Base-by-base conservation (phyloP, 1,284 basidiomycete species). In the Blastosporella zonata region DNA sequence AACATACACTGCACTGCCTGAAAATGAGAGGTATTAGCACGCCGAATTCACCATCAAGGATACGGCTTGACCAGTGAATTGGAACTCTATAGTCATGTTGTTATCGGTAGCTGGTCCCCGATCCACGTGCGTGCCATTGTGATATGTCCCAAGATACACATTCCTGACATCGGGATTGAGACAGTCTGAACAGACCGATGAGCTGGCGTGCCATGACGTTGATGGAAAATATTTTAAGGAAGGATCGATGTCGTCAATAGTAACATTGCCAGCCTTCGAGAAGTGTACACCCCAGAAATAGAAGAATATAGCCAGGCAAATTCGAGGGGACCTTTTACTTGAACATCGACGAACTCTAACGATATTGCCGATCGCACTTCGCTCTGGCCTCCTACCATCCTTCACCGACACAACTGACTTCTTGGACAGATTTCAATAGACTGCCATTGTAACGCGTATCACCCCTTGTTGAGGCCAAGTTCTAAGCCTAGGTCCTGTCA, bases 221-320 rank as follows among this genome's bases (percentile, higher is more conserved):
- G 64, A 36, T 2, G 77, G 76, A 6, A 59, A 51, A 49, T 77
- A 79, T 9, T 66, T 42, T 25, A 79, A 72, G 3, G 67, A 65
- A 1, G 67, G 57, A 36, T 74, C 67, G 1, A 65, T 62, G 55
- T 79, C 75, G 49, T 78, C 70, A 23, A 79, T 55, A 3, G 75
- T 77, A 20, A 71, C 55, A 54, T 77, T 76, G 36, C 52, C 51
- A 10, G 59, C 62, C 13, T 56, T 41, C 5, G 58, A 60, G 5
- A 55, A 29, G 17, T 55, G 39, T 9, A 55, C 47, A 21, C 52
- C 49, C 49, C 59, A 47, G 59, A 56, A 63, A 39, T 37, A 63
- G 37, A 59, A 50, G 23, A 62, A 47, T 7, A 60, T 34, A 29
- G 61, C 39, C 25, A 63, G 49, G 41, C 55, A 50, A 13, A 46